Percentiles rank a stretch among this genome's conserved stretches.
phyloP scores from a whole-genome alignment of 768 basidiomycete genomes.

The Rubroboletus satanas region DNA sequence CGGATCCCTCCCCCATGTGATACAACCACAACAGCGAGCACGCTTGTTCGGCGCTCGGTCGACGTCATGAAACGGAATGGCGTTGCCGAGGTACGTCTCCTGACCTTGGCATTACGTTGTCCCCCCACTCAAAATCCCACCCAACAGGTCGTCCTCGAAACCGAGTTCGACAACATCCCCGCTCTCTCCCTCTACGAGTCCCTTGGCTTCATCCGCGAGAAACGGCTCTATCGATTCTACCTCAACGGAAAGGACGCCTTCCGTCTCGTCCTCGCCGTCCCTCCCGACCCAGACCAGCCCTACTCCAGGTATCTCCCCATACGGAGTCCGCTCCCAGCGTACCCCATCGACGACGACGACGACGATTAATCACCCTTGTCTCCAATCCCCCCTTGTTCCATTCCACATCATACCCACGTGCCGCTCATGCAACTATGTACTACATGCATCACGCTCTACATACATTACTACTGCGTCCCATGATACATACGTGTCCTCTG shows the following conservation, averaged over 20 bases:
- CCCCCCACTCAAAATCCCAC: background rate
- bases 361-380: conserved; percentile 5
- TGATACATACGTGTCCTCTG: conserved; percentile 7
- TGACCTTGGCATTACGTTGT: background rate
- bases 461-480: conserved; percentile 10
- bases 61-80: conserved; percentile 78
- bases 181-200: conserved; percentile 88
- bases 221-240: conserved; percentile 91
- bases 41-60: conserved; percentile 79
- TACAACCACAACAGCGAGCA: conserved; percentile 56
- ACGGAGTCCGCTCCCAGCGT: conserved; percentile 17
- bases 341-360: conserved; percentile 25
- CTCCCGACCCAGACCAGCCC: conserved; percentile 31
- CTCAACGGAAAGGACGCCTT: conserved; percentile 97
- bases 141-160: conserved; percentile 85
- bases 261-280: conserved; percentile 66
- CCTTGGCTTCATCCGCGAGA: conserved; percentile 94
- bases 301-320: conserved; percentile 12
- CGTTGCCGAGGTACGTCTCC: conserved; percentile 73
- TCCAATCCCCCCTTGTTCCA: background rate
- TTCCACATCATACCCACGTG: conserved; percentile 15
- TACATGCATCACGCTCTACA: conserved; percentile 1
- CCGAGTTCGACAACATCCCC: conserved; percentile 88
- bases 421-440: background rate
- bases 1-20: background rate